Evolutionary conservation across 2,329 filamentous ascomycete genomes (phyloP).

Genomic region (Diaporthe australafricana): DNA sequence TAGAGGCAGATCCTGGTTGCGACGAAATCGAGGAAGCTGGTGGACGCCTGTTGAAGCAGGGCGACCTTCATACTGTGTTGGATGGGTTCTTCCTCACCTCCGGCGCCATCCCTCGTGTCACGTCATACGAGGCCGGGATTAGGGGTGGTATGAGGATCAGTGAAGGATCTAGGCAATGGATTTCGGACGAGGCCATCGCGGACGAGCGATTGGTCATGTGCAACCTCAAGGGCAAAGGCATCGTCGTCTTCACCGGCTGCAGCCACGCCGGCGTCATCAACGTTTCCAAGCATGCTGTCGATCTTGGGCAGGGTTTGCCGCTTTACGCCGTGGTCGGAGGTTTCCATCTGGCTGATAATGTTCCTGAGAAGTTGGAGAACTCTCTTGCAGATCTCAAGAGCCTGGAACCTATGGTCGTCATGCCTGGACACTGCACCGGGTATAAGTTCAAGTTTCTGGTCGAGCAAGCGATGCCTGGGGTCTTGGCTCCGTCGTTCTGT

Average conservation of each 20-base stretch:
- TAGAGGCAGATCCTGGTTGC: conserved; percentile 65
- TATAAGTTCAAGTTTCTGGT: conserved; percentile 66
- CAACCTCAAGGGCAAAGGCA: conserved; percentile 62
- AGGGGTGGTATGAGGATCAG: conserved; percentile 57
- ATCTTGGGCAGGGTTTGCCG: conserved; percentile 51
- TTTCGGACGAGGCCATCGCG: conserved; percentile 59
- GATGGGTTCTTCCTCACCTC: conserved; percentile 65
- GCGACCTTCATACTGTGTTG: conserved; percentile 56
- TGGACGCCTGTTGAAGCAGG: conserved; percentile 51
- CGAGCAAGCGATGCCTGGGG: conserved; percentile 61
- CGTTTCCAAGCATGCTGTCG: conserved; percentile 57
- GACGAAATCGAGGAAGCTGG: conserved; percentile 58
- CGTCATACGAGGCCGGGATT: conserved; percentile 61
- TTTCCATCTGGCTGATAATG: conserved; percentile 62
- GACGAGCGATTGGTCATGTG: conserved; percentile 67
- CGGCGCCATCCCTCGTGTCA: conserved; percentile 62
- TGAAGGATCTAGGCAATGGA: conserved; percentile 54
- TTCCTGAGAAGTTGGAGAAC: conserved; percentile 54
- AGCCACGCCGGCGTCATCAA: conserved; percentile 68
- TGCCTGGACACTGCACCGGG: conserved; percentile 67
- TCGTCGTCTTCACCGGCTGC: conserved; percentile 67
- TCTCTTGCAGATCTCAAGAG: conserved; percentile 61
- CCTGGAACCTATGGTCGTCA: conserved; percentile 58
- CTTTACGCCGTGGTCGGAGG: conserved; percentile 65
- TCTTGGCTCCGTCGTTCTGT: conserved; percentile 61